Conservation (phyloP, 2,329 filamentous ascomycete genomes). For the Orbilia blumenaviensis region DNA sequence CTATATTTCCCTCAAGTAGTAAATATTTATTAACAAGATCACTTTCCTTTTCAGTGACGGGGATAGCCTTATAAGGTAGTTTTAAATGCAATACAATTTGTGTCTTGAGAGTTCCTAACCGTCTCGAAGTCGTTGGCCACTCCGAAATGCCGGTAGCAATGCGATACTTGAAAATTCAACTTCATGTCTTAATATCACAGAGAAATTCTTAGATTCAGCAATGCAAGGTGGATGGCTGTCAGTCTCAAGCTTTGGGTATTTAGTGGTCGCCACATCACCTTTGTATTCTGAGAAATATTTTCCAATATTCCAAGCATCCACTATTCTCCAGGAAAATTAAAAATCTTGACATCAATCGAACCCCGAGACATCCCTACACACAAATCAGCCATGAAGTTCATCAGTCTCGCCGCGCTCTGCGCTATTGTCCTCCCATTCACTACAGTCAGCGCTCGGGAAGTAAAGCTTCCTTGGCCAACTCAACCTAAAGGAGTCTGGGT, state of each 20-base stretch:
- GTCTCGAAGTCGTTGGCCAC: neutral
- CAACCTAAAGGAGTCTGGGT: neutral
- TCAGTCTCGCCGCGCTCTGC: neutral
- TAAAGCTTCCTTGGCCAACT: neutral
- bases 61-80: neutral
- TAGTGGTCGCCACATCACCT: no score
- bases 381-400: neutral
- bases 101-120: no score
- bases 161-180: neutral
- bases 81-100: neutral
- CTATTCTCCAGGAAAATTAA: no score
- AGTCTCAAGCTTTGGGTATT: no score
- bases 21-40: neutral
- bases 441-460: neutral
- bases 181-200: no score
- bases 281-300: no score
- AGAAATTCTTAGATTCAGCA: no score
- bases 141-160: slow-evolving; percentile 8
- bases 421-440: neutral
- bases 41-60: neutral
- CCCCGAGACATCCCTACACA: neutral
- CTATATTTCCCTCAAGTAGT: neutral
- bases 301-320: no score
- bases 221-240: no score
- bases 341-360: neutral